A percentile compares a stretch with the other conserved stretches of the same genome.
Conservation (phyloP, 441 rosid species). For the Pelargonium myrrhifolium region DNA sequence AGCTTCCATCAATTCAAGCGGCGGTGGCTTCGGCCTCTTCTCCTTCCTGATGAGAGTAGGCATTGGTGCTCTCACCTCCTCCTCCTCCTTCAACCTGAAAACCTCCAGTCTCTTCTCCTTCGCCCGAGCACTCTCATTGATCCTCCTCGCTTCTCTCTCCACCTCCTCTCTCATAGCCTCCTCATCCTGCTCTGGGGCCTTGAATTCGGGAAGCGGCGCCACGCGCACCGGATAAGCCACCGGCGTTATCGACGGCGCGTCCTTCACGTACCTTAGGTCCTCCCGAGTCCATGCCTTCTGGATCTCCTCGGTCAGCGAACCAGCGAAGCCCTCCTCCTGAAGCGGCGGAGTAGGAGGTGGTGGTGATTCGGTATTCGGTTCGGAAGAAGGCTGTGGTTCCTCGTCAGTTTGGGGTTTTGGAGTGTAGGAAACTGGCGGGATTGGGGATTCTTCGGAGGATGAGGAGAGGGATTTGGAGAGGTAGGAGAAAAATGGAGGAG, state of each 20-base stretch:
- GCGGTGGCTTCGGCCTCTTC: slow-evolving; percentile 51
- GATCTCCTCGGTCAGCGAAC: slow-evolving; percentile 18
- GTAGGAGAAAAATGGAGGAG: slow-evolving; percentile 24
- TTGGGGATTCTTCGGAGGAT: slow-evolving; percentile 13
- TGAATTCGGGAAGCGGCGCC: slow-evolving; percentile 81
- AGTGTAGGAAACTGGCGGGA: slow-evolving; percentile 55
- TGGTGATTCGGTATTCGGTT: neutral
- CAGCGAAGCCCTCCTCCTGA: slow-evolving; percentile 7
- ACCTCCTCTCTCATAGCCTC: slow-evolving; percentile 26
- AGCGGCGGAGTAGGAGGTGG: slow-evolving; percentile 13
- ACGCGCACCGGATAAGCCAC: slow-evolving; percentile 71
- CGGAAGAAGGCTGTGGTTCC: slow-evolving; percentile 16
- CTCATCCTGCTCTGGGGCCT: slow-evolving; percentile 11
- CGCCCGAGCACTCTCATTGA: slow-evolving; percentile 26
- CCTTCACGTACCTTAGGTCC: slow-evolving; percentile 68
- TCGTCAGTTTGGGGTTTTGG: slow-evolving; percentile 34
- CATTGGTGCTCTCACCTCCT: slow-evolving; percentile 44
- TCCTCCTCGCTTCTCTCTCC: slow-evolving; percentile 38
- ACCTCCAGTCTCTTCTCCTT: slow-evolving; percentile 26
- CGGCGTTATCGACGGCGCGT: slow-evolving; percentile 42
- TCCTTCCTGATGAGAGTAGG: slow-evolving; percentile 55
- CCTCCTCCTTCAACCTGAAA: slow-evolving; percentile 33
- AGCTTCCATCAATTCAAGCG: slow-evolving; percentile 75
- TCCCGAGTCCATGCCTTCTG: slow-evolving; percentile 50
- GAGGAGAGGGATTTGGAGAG: slow-evolving; percentile 34